Evolutionary conservation across 495 filamentous ascomycete genomes (phyloP).

Genomic region (Hypoxylon perforatum): DNA sequence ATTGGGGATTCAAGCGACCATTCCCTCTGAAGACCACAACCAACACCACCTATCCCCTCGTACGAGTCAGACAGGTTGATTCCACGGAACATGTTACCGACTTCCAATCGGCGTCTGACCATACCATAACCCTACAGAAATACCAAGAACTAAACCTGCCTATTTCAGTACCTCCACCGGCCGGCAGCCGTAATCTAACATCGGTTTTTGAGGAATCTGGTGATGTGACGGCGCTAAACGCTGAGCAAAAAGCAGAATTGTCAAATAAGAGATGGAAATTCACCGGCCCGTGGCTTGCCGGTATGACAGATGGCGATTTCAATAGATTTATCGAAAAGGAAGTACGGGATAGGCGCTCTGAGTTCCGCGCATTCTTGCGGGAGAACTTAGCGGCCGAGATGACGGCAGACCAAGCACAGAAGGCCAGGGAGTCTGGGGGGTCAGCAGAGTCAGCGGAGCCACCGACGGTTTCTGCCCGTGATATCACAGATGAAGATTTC

Average conservation of each 20-base stretch:
- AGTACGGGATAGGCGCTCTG: slow-evolving; percentile 67
- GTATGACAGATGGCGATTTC: slow-evolving; percentile 79
- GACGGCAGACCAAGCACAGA: slow-evolving; percentile 59
- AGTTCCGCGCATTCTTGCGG: slow-evolving; percentile 72
- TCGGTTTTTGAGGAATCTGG: slow-evolving; percentile 70
- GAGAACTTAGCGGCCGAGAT: slow-evolving; percentile 56
- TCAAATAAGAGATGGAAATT: slow-evolving; percentile 74
- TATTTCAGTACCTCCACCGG: slow-evolving; percentile 62
- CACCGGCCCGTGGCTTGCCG: slow-evolving; percentile 83
- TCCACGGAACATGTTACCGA: slow-evolving; percentile 92
- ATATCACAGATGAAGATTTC: slow-evolving; percentile 71
- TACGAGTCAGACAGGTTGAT: slow-evolving; percentile 80
- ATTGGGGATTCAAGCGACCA: slow-evolving; percentile 94
- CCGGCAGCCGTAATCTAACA: slow-evolving; percentile 30
- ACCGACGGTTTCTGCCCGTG: slow-evolving; percentile 41
- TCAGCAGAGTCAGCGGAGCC: slow-evolving; percentile 15
- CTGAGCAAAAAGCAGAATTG: slow-evolving; percentile 40
- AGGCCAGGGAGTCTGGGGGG: slow-evolving; percentile 41
- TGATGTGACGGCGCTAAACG: slow-evolving; percentile 59
- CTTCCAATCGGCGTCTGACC: slow-evolving; percentile 85
- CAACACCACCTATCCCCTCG: slow-evolving; percentile 73
- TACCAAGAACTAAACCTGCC: slow-evolving; percentile 76
- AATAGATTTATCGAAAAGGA: slow-evolving; percentile 68
- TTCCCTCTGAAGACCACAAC: slow-evolving; percentile 80
- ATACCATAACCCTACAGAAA: slow-evolving; percentile 83